These are phyloP conservation scores for Curvularia sp. DNA, from an alignment of 2,329 filamentous ascomycete species.

Conservation along the genomic window DNA sequence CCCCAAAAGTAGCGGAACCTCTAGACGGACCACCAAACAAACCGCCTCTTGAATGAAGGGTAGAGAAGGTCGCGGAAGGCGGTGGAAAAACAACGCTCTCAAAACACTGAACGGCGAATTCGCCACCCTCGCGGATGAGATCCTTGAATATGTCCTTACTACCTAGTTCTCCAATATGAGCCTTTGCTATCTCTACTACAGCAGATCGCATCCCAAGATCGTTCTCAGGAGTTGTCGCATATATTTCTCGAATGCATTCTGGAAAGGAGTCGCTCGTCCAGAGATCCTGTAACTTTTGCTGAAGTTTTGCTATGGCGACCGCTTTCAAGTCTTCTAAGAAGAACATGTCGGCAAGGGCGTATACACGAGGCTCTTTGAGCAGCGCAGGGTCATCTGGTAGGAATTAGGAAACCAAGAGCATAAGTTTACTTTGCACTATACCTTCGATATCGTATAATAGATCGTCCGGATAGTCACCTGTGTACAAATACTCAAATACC, in stretches of 20 bases:
- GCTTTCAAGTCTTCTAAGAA: slow-evolving; percentile 19
- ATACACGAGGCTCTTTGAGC: slow-evolving; percentile 17
- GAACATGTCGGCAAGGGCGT: slow-evolving; percentile 23
- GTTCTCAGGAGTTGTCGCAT: slow-evolving; percentile 15
- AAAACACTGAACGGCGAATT: slow-evolving; percentile 16
- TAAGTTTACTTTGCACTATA: neutral
- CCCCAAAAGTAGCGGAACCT: neutral
- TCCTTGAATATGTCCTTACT: slow-evolving; percentile 13
- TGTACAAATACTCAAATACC: slow-evolving; percentile 27
- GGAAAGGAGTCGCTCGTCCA: slow-evolving; percentile 15
- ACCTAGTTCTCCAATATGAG: slow-evolving; percentile 10
- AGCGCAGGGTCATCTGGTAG: slow-evolving; percentile 16
- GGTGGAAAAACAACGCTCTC: neutral
- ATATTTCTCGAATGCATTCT: slow-evolving; percentile 22
- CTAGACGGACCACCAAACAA: neutral
- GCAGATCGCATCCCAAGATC: slow-evolving; percentile 10
- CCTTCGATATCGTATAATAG: slow-evolving; percentile 15
- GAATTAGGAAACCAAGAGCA: slow-evolving; percentile 1
- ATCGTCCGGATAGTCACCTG: slow-evolving; percentile 19
- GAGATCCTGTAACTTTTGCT: slow-evolving; percentile 14
- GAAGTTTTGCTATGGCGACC: slow-evolving; percentile 12
- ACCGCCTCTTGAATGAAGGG: neutral
- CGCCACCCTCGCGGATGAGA: slow-evolving; percentile 15
- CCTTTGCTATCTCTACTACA: slow-evolving; percentile 14
- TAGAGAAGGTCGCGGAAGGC: neutral